phyloP scores from a whole-genome alignment of 768 basidiomycete species.

The Pleurotus citrinopileatus region DNA sequence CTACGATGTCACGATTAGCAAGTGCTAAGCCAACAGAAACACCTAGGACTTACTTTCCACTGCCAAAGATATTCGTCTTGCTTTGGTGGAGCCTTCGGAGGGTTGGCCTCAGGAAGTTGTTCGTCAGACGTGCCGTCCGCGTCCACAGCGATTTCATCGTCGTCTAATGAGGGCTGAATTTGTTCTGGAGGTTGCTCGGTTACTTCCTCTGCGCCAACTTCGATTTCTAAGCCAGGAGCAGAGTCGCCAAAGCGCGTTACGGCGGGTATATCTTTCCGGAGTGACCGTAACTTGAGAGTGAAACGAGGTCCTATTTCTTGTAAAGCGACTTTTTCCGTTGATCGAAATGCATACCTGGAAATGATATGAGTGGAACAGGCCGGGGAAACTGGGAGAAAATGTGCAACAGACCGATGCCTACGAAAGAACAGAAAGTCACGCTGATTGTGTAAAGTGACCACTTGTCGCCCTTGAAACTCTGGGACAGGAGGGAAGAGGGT shows the following conservation, averaged over 20 bases:
- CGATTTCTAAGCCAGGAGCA: conserved; percentile 54
- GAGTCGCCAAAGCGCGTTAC: conserved; percentile 68
- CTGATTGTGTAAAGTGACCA: conserved; percentile 96
- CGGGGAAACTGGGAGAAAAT: conserved; percentile 14
- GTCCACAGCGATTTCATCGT: conserved; percentile 9
- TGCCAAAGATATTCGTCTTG: conserved; percentile 83
- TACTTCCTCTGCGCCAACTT: conserved; percentile 38
- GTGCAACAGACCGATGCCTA: conserved; percentile 74
- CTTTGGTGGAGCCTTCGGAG: conserved; percentile 47
- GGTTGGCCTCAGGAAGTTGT: conserved; percentile 21
- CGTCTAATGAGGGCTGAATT: conserved; percentile 11
- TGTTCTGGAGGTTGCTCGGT: conserved; percentile 20
- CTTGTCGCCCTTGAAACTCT: conserved; percentile 94
- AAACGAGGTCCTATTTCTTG: conserved; percentile 99
- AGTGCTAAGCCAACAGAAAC: neutral
- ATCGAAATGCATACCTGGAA: conserved; percentile 92
- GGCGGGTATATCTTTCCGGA: conserved; percentile 86
- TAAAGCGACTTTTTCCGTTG: conserved; percentile 84
- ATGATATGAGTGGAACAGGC: too few species aligned
- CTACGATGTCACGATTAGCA: conserved; percentile 35
- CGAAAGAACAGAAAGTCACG: conserved; percentile 98
- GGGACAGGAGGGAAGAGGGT: conserved; percentile 94
- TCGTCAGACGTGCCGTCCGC: conserved; percentile 18
- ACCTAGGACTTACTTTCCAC: conserved; percentile 70
- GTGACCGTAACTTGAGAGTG: conserved; percentile 87